Percentiles rank a stretch among this genome's conserved stretches.
Conservation (phyloP, 1,284 basidiomycete species). For the Inonotus obliquus region DNA sequence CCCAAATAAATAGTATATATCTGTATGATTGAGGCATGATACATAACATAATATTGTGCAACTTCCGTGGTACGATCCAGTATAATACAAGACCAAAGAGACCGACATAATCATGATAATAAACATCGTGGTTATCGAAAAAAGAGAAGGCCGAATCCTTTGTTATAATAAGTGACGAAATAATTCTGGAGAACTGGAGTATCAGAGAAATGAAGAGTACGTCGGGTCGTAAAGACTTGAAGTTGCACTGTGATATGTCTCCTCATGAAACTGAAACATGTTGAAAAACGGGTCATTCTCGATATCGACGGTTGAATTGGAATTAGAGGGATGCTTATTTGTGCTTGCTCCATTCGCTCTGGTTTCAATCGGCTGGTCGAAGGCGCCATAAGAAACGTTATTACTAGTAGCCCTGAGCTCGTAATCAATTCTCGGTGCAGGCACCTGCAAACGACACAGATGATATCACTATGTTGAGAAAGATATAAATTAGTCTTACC, state of each 20-base stretch:
- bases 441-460: background rate
- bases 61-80: too few relatives aligned
- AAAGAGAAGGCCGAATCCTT: too few relatives aligned
- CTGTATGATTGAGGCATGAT: background rate
- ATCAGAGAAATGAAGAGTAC: background rate
- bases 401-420: background rate
- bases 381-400: background rate
- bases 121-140: too few relatives aligned
- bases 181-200: background rate
- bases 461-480: background rate
- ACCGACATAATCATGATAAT: too few relatives aligned
- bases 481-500: background rate
- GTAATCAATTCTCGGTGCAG: background rate
- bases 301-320: background rate
- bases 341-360: background rate
- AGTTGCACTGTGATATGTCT: background rate
- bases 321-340: background rate
- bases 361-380: background rate
- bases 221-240: background rate
- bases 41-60: background rate
- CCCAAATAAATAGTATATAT: background rate
- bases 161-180: too few relatives aligned
- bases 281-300: background rate
- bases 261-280: background rate
- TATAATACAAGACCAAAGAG: too few relatives aligned